phyloP scores from a whole-genome alignment of 176 grass and related monocot genomes.

The Microstegium vimineum region DNA sequence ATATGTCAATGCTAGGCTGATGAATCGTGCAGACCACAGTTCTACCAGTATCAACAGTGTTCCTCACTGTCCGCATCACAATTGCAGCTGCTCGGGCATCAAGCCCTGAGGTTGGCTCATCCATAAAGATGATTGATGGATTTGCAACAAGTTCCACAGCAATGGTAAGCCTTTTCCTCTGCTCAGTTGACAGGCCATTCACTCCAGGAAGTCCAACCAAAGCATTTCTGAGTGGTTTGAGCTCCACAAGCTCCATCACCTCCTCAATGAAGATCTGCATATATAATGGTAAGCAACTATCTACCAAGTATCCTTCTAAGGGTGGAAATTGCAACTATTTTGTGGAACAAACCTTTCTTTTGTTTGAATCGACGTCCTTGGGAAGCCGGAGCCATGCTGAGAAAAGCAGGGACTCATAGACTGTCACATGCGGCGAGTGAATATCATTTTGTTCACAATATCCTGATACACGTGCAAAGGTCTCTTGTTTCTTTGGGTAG shows the following conservation, averaged over 20 bases:
- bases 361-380: conserved; percentile 19
- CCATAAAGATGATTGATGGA: conserved; percentile 91
- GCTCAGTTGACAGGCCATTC: conserved; percentile 82
- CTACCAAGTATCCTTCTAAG: neutral
- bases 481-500: conserved; percentile 60
- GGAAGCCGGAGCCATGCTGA: conserved; percentile 59
- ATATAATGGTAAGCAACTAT: conserved; percentile 22
- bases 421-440: conserved; percentile 56
- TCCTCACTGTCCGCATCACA: conserved; percentile 89
- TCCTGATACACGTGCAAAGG: conserved; percentile 52
- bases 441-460: conserved; percentile 68
- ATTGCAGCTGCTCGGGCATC: conserved; percentile 90
- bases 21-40: conserved; percentile 95
- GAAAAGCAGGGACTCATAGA: conserved; percentile 49
- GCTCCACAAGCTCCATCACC: conserved; percentile 92
- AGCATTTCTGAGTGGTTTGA: conserved; percentile 56
- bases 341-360: conserved; percentile 15
- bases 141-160: conserved; percentile 92
- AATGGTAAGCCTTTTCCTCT: conserved; percentile 84
- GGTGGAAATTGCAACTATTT: neutral
- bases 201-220: conserved; percentile 80
- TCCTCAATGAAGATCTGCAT: conserved; percentile 77
- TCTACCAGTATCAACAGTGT: conserved; percentile 79
- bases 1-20: conserved; percentile 96
- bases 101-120: conserved; percentile 87